A percentile compares a stretch with the other conserved stretches of the same genome.
Evolutionary conservation across 2,329 filamentous ascomycete species (phyloP).

Genomic region (Didymella lethalis): DNA sequence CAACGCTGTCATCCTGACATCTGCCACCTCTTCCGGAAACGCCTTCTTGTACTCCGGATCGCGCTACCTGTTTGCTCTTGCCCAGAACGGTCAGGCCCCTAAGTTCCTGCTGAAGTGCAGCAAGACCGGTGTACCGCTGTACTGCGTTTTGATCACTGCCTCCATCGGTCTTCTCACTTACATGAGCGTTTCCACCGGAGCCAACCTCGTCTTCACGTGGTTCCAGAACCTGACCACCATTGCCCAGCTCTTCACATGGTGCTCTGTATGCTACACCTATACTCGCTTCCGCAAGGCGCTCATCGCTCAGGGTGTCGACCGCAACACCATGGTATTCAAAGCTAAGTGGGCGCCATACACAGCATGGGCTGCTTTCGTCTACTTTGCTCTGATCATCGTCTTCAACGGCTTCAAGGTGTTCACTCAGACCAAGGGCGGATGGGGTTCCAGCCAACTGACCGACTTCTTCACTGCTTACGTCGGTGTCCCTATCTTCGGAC

Average conservation of each 20-base stretch:
- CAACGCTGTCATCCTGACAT: slow-evolving; percentile 78
- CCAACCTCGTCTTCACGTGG: slow-evolving; percentile 67
- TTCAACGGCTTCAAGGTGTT: slow-evolving; percentile 72
- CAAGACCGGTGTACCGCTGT: slow-evolving; percentile 55
- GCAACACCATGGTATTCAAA: slow-evolving; percentile 60
- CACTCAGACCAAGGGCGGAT: slow-evolving; percentile 46
- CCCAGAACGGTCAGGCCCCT: slow-evolving; percentile 62
- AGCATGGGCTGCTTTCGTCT: slow-evolving; percentile 67
- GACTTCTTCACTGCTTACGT: slow-evolving; percentile 62
- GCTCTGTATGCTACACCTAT: slow-evolving; percentile 63
- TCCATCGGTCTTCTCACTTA: slow-evolving; percentile 59
- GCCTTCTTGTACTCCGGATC: slow-evolving; percentile 67
- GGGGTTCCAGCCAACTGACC: slow-evolving; percentile 48
- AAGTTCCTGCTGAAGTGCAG: slow-evolving; percentile 60
- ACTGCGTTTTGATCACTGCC: slow-evolving; percentile 48
- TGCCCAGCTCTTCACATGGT: slow-evolving; percentile 64
- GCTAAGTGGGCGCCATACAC: slow-evolving; percentile 59
- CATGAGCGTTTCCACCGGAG: slow-evolving; percentile 57
- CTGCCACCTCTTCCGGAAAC: slow-evolving; percentile 74
- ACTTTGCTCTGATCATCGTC: slow-evolving; percentile 64
- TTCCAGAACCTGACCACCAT: slow-evolving; percentile 74
- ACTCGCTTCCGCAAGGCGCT: slow-evolving; percentile 62
- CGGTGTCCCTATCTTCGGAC: slow-evolving; percentile 51
- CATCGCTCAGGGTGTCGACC: slow-evolving; percentile 63
- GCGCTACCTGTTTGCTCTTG: slow-evolving; percentile 60